Conservation (phyloP, 257 asterid genomes). For the Voacanga thouarsii region DNA sequence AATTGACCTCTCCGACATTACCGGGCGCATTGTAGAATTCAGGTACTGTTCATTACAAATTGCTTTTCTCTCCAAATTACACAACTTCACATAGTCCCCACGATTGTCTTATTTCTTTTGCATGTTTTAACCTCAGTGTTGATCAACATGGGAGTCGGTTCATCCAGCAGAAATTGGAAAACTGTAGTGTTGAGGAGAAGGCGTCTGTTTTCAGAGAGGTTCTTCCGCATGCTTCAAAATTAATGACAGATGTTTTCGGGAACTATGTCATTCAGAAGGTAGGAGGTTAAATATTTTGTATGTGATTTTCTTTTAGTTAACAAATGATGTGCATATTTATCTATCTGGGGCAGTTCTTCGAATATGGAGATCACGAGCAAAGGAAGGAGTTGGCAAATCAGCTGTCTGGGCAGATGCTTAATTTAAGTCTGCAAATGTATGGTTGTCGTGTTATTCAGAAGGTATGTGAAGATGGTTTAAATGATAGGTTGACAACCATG, state of each 20-base stretch:
- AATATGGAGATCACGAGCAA: constrained; percentile 69
- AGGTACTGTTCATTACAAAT: constrained; percentile 39
- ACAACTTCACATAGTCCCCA: background rate
- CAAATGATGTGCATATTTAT: constrained; percentile 6
- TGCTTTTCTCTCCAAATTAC: background rate
- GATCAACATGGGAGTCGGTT: constrained; percentile 95
- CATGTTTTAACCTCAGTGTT: constrained; percentile 42
- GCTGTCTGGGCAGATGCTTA: constrained; percentile 62
- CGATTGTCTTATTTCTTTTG: constrained; percentile 12
- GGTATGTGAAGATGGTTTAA: constrained; percentile 35
- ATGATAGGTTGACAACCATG: background rate
- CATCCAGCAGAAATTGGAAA: constrained; percentile 83
- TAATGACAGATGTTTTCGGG: constrained; percentile 85
- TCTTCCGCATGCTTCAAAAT: constrained; percentile 70
- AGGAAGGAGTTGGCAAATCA: constrained; percentile 75
- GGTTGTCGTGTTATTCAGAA: constrained; percentile 96
- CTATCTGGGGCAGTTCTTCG: constrained; percentile 63
- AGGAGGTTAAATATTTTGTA: constrained; percentile 13
- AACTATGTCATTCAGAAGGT: constrained; percentile 96
- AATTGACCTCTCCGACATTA: constrained; percentile 65
- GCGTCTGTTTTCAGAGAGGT: constrained; percentile 65
- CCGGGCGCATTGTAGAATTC: constrained; percentile 71
- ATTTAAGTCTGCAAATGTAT: constrained; percentile 87
- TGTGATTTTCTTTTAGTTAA: background rate
- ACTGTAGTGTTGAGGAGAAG: constrained; percentile 66